Evolutionary conservation across 2,329 filamentous ascomycete genomes (phyloP), one percentile per base, ranked within the genome.

Genomic region (Myotisia sp.): DNA sequence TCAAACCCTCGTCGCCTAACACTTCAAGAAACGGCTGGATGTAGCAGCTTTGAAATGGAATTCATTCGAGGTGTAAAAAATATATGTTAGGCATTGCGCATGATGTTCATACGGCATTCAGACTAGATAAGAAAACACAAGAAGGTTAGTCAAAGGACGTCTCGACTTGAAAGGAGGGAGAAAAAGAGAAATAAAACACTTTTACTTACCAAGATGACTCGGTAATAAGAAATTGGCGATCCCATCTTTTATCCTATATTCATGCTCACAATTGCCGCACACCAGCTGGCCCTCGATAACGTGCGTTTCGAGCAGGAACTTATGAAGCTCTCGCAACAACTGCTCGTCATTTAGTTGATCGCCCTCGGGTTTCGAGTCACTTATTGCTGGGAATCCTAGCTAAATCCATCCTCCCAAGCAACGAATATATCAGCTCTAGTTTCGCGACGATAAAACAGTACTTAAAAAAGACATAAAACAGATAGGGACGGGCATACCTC

Each of bases 161-260:
- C n/a, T n/a, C n/a, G n/a, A n/a, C n/a, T n/a, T n/a, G n/a, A 9
- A 17, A 7, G 13, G 9, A 13, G n/a, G n/a, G 3, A 29, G 27
- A 12, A 6, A 18, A 4, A 8, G 20, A 9, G 20, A 10, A 9
- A 8, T n/a, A 9, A n/a, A 32, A 16, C 13, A n/a, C 4, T 5
- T 22, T 26, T 19, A 43, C 41, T 12, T 37, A 61, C 58, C 90
- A 58, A 98, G 62, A 64, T 98, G 90, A 49, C 80, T 90, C 8
- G 90, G 90, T 46, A 98, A 62, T 53, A 98, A 62, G 51, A 98
- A 98, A 59, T 95, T 95, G 39, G 85, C 84, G 56, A 95, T 93
- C 4, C 90, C 90, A 60, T 98, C 87, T 54, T 90, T 86, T 42
- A 98, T 78, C 39, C 76, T 76, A 59, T 95, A 98, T 64, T 92